These are phyloP conservation scores for Gentiana dahurica DNA, from an alignment of 257 asterid species.

Conservation along the genomic window DNA sequence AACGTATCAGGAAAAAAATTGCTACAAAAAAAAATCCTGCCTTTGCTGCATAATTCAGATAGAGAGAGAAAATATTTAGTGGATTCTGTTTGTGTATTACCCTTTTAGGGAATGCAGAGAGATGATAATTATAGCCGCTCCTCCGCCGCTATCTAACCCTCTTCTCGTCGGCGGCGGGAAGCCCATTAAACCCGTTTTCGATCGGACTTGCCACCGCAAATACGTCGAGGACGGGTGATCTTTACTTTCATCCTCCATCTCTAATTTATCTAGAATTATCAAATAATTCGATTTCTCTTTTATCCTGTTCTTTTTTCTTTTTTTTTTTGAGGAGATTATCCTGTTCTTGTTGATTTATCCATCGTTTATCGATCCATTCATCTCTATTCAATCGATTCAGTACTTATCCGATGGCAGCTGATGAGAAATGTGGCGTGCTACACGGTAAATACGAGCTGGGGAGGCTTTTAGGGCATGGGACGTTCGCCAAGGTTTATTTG, in stretches of 20 bases:
- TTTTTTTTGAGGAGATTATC: no score
- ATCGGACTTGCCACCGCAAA: constrained; percentile 87
- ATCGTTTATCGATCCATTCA: not conserved
- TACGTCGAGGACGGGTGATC: constrained; percentile 95
- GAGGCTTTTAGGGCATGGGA: constrained; percentile 44
- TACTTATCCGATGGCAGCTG: constrained; percentile 26
- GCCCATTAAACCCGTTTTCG: constrained; percentile 37
- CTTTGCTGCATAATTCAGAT: not conserved
- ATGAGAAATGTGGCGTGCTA: constrained; percentile 47
- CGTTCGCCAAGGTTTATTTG: constrained; percentile 48
- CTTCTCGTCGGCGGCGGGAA: constrained; percentile 37
- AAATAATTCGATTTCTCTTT: not conserved
- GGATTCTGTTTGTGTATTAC: not conserved
- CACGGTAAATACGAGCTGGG: constrained; percentile 52
- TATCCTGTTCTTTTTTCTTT: no score
- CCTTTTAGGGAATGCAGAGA: constrained; percentile 79
- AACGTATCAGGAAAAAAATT: not conserved
- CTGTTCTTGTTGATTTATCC: not conserved
- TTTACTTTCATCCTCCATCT: not conserved
- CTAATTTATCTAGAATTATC: no score
- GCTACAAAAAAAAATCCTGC: no score
- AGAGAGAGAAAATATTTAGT: not conserved
- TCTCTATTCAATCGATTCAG: not conserved
- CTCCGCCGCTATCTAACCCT: constrained; percentile 22
- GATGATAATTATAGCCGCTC: constrained; percentile 36